Evolutionary conservation across 225 moss, liverwort and hornwort genomes (phyloP).

Genomic region (Rhytidiadelphus loreus): DNA sequence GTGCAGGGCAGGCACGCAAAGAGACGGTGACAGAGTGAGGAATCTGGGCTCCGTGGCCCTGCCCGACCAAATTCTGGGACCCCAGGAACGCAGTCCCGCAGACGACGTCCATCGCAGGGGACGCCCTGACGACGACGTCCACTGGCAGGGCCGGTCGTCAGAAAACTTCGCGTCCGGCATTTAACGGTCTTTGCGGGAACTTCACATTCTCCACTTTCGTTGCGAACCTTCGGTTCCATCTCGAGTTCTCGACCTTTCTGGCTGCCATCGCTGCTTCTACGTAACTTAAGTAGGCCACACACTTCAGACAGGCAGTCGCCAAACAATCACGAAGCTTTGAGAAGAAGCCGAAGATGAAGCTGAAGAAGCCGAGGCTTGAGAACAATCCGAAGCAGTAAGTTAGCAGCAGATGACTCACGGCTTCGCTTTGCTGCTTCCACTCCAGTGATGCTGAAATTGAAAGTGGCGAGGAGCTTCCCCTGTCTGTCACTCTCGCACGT

Average conservation of each 20-base stretch:
- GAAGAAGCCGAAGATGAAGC: not conserved
- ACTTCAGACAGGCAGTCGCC: not conserved
- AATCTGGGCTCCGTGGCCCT: not conserved
- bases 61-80: not conserved
- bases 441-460: not conserved
- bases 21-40: not conserved
- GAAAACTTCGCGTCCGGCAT: not conserved
- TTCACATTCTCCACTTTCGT: not conserved
- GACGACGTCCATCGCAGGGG: not conserved
- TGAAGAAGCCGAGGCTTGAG: not conserved
- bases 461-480: not conserved
- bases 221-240: not conserved
- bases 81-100: not conserved
- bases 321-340: not conserved
- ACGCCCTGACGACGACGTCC: not conserved
- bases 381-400: not conserved
- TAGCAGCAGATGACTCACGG: not conserved
- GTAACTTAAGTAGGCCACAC: not conserved
- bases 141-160: slow-evolving; percentile 4
- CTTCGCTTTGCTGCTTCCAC: not conserved
- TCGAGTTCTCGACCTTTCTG: not conserved
- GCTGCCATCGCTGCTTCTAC: not conserved
- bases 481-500: not conserved
- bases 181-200: slow-evolving; percentile 5
- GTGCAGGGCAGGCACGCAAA: not conserved